phyloP scores from a whole-genome alignment of 192 early-diverging fungal species.

The Jimgerdemannia lactiflua region DNA sequence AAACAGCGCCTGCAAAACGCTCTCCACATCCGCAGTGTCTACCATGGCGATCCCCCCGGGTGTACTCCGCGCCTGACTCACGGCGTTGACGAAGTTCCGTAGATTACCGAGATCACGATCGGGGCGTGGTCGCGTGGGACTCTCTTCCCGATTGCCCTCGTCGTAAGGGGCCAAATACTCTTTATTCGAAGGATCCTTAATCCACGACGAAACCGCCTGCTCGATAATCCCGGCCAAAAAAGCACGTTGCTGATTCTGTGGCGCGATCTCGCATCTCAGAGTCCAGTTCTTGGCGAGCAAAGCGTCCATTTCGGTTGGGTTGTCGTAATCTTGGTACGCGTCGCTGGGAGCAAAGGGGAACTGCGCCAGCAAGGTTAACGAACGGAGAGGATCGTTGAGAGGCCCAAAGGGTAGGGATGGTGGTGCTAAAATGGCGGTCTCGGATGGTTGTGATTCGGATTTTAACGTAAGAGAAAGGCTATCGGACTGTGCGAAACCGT shows the following conservation, averaged over 20 bases:
- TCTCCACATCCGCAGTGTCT: constrained; percentile 41
- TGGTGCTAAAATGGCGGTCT: constrained; percentile 12
- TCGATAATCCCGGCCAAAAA: constrained; percentile 42
- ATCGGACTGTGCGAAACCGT: constrained; percentile 3
- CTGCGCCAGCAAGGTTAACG: constrained; percentile 37
- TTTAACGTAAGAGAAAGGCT: background rate
- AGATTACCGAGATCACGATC: constrained; percentile 7
- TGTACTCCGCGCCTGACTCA: constrained; percentile 4
- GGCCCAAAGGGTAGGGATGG: constrained; percentile 47
- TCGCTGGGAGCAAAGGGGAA: constrained; percentile 39
- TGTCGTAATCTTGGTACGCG: constrained; percentile 32
- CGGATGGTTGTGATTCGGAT: background rate
- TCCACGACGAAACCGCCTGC: constrained; percentile 43
- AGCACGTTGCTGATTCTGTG: constrained; percentile 32
- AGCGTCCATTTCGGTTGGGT: constrained; percentile 50
- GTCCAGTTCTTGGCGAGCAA: constrained; percentile 42
- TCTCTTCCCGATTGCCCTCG: constrained; percentile 13
- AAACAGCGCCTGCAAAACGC: constrained; percentile 39
- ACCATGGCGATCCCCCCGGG: constrained; percentile 1
- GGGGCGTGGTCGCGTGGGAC: constrained; percentile 6
- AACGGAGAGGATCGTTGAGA: constrained; percentile 50
- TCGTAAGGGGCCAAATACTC: constrained; percentile 20
- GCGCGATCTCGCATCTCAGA: constrained; percentile 36
- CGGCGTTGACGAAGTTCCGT: constrained; percentile 1
- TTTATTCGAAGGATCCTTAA: constrained; percentile 31